Conservation (phyloP, 371 early-diverging fungal species). For the Scutellospora calospora region DNA sequence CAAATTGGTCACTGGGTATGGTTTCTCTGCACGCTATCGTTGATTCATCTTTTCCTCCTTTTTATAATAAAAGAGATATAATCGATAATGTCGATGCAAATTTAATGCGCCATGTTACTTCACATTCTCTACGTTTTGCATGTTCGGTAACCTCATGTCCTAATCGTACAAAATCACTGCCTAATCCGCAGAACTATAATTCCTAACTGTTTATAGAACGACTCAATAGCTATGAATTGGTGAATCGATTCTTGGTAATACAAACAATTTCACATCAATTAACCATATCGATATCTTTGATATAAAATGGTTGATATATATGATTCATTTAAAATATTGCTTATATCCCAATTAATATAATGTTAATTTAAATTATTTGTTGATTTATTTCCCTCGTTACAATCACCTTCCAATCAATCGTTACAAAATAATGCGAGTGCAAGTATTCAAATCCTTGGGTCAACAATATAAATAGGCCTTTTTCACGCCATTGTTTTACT, state of each 20-base stretch:
- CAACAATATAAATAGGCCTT: not conserved
- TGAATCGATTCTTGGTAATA: too few relatives aligned
- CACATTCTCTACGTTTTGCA: too few relatives aligned
- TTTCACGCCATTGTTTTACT: slow-evolving; percentile 1
- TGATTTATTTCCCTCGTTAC: not conserved
- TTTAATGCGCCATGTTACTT: not conserved
- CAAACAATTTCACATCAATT: too few relatives aligned
- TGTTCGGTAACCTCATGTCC: not conserved
- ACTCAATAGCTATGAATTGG: too few relatives aligned
- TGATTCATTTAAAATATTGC: too few relatives aligned
- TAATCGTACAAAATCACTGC: not conserved
- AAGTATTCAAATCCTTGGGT: not conserved
- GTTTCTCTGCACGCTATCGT: slow-evolving; percentile 1
- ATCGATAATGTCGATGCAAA: not conserved
- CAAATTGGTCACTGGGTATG: slow-evolving; percentile 8
- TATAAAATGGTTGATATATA: too few relatives aligned
- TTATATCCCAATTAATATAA: not conserved
- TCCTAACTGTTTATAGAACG: too few relatives aligned
- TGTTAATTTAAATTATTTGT: not conserved
- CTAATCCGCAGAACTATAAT: too few relatives aligned
- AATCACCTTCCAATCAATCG: not conserved
- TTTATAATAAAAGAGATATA: not conserved
- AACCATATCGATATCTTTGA: too few relatives aligned
- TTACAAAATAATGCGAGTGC: not conserved
- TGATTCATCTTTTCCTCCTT: not conserved